Conservation (phyloP, 2,329 filamentous ascomycete genomes). For the Nigrospora osmanthi region DNA sequence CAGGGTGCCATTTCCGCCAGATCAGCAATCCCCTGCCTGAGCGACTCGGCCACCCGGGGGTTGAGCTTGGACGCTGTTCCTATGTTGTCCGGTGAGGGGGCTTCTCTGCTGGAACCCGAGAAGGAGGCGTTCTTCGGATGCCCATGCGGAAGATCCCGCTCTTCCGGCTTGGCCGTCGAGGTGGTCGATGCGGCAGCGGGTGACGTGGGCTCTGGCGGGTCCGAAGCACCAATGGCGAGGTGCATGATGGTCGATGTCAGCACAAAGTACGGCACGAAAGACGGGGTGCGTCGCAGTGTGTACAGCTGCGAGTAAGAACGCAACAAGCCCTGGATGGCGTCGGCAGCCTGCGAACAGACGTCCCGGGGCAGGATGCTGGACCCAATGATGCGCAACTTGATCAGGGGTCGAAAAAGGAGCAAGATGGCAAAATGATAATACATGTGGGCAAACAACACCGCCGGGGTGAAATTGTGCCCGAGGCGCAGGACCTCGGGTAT, state of each 20-base stretch:
- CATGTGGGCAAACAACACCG: conserved; percentile 68
- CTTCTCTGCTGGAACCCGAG: background rate
- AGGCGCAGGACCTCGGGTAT: conserved; percentile 58
- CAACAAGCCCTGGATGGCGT: conserved; percentile 49
- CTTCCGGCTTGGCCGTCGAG: conserved; percentile 11
- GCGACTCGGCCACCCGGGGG: conserved; percentile 32
- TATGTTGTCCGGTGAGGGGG: background rate
- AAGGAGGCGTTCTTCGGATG: background rate
- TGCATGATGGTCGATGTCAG: conserved; percentile 54
- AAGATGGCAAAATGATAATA: conserved; percentile 64
- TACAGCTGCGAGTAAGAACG: conserved; percentile 52
- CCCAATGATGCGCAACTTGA: conserved; percentile 55
- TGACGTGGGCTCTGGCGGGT: conserved; percentile 10
- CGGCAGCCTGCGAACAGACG: conserved; percentile 55
- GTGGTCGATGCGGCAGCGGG: conserved; percentile 12
- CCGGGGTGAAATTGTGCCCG: conserved; percentile 63
- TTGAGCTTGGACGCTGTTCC: conserved; percentile 22
- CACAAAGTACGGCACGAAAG: conserved; percentile 56
- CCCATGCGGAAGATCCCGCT: conserved; percentile 1
- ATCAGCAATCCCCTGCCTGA: conserved; percentile 48
- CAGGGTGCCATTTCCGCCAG: conserved; percentile 54
- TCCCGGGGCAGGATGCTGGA: conserved; percentile 57
- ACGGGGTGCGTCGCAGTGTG: conserved; percentile 49
- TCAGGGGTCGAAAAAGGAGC: conserved; percentile 66
- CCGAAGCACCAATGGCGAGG: conserved; percentile 40